Evolutionary conservation across 345 rosid genomes (phyloP).

Genomic region (Combretum micranthum): DNA sequence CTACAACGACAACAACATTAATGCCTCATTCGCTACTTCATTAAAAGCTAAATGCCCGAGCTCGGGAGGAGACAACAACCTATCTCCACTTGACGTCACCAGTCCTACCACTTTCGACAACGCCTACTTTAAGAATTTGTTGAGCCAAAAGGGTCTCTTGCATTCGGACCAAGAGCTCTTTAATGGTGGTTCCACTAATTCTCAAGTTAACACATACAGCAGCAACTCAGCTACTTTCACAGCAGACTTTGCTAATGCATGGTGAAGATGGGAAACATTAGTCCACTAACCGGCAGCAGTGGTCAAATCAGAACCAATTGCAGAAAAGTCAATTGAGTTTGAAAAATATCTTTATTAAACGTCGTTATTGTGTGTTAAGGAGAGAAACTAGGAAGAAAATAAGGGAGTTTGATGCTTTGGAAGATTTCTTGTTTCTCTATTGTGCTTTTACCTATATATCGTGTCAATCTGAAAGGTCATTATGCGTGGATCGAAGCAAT

Average conservation of each 20-base stretch:
- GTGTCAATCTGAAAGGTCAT: too few species aligned
- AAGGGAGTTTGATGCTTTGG: too few species aligned
- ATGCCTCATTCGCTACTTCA: conserved; percentile 27
- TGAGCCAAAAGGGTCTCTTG: conserved; percentile 40
- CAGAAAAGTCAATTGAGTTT: conserved; percentile 21
- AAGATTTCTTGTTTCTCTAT: too few species aligned
- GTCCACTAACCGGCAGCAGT: conserved; percentile 33
- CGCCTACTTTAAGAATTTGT: conserved; percentile 48
- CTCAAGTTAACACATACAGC: conserved; percentile 41
- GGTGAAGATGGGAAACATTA: conserved; percentile 48
- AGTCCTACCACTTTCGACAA: conserved; percentile 46
- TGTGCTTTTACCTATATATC: too few species aligned
- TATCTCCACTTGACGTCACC: conserved; percentile 34
- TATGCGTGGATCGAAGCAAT: too few species aligned
- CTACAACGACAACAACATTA: conserved; percentile 44
- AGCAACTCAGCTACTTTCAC: conserved; percentile 21
- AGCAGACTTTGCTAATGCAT: conserved; percentile 45
- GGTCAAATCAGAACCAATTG: conserved; percentile 48
- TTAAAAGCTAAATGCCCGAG: conserved; percentile 28
- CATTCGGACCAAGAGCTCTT: conserved; percentile 67
- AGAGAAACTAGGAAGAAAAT: too few species aligned
- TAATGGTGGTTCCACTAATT: conserved; percentile 39
- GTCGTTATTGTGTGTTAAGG: too few species aligned
- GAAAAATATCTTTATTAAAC: neutral
- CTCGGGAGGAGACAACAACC: conserved; percentile 25